A percentile compares a stretch with the other conserved stretches of the same genome.
phyloP scores from a whole-genome alignment of 2,329 filamentous ascomycete genomes.

The Diaporthe capsici region DNA sequence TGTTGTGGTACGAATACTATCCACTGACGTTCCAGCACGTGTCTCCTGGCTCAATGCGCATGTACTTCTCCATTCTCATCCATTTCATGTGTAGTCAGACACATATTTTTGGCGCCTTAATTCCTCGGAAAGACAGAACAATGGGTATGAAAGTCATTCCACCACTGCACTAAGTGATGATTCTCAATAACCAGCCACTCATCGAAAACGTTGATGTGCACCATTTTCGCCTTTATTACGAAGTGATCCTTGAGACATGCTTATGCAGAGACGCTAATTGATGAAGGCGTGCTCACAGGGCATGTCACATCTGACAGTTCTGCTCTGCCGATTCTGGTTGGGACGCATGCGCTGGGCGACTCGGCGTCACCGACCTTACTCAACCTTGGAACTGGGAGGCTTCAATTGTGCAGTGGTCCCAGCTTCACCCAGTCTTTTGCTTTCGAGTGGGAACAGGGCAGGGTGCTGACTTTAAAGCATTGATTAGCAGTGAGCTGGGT shows the following conservation, averaged over 20 bases:
- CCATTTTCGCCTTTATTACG: not conserved
- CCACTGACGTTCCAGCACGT: too few species aligned
- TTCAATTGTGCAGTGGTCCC: too few species aligned
- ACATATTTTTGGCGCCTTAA: too few species aligned
- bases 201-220: not conserved
- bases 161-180: too few species aligned
- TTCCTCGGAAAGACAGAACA: too few species aligned
- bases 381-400: not conserved
- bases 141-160: too few species aligned
- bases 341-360: not conserved
- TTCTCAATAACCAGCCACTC: not conserved
- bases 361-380: not conserved
- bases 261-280: not conserved
- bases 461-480: not conserved
- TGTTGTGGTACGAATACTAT: too few species aligned
- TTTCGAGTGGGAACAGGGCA: not conserved
- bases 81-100: too few species aligned
- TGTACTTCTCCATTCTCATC: too few species aligned
- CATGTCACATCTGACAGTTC: not conserved
- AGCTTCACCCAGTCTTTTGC: not conserved
- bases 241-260: not conserved
- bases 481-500: not conserved
- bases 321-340: not conserved
- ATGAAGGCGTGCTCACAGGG: not conserved
- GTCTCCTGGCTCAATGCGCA: too few species aligned